These are phyloP conservation scores for Xerocomus tenax DNA, from an alignment of 1,284 basidiomycete species.

Conservation along the genomic window DNA sequence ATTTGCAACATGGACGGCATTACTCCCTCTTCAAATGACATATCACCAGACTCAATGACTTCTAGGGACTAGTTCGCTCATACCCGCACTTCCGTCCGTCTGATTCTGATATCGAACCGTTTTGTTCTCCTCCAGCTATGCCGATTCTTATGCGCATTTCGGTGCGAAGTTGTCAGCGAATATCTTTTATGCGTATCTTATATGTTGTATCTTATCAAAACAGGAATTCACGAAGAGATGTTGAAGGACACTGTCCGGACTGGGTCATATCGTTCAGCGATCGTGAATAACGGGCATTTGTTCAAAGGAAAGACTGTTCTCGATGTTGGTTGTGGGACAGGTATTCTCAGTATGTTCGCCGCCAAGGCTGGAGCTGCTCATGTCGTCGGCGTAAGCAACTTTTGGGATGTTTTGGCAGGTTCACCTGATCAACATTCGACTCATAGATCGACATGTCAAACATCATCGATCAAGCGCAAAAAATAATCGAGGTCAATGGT, in stretches of 20 bases:
- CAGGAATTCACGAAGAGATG: constrained; percentile 99
- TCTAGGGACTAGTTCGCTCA: constrained; percentile 72
- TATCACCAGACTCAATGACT: constrained; percentile 48
- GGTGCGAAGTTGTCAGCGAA: constrained; percentile 42
- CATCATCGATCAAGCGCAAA: constrained; percentile 97
- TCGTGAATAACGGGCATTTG: constrained; percentile 89
- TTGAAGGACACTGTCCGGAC: constrained; percentile 96
- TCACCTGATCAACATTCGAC: constrained; percentile 9
- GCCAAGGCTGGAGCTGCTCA: constrained; percentile 95
- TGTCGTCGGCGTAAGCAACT: constrained; percentile 75
- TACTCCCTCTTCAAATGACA: constrained; percentile 35
- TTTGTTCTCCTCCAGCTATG: constrained; percentile 52
- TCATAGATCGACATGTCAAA: constrained; percentile 97
- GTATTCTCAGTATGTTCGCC: constrained; percentile 98
- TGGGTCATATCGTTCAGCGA: constrained; percentile 88
- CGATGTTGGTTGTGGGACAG: constrained; percentile 98
- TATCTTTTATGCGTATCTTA: constrained; percentile 5
- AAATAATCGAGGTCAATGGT: constrained; percentile 93
- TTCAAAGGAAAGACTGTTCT: constrained; percentile 96
- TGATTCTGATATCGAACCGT: constrained; percentile 29
- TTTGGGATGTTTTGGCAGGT: not conserved
- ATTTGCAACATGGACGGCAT: constrained; percentile 38
- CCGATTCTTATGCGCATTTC: constrained; percentile 91
- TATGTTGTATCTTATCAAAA: constrained; percentile 2
- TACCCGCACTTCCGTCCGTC: constrained; percentile 23